Evolutionary conservation across 306 rosid genomes (phyloP), one percentile per base, ranked within the genome.

Genomic region (Adenanthera pavonina): DNA sequence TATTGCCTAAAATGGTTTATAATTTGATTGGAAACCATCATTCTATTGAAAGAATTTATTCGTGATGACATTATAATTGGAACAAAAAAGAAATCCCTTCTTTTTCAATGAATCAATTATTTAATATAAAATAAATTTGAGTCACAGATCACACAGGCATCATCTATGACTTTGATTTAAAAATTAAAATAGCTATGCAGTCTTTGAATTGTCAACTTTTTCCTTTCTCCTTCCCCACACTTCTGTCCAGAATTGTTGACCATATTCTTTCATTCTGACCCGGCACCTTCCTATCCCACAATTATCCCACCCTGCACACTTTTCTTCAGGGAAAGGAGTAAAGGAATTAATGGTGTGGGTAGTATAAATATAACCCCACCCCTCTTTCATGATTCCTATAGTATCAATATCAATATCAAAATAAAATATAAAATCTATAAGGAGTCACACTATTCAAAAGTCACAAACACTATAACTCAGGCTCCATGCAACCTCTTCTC

Each of bases 1-100:
- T 68, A 64, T 72, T 76, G 64, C 87, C 97, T 92, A 79, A 38
- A 80, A 73, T 51, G 52, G 36, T 78, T 68, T 13, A 41, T 3
- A 69, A 53, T 30, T 53, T 41, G 57, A 78, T 43, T 34, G 56
- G 25, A 67, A 78, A 78, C 17, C n/a, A 35, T 75, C 38, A 77
- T 20, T 47, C 15, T 7, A 51, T 38, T 49, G 52, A n/a, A n/a
- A 67, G 16, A 7, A 17, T 17, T 40, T 13, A 4, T 15, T 30
- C 6, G 38, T 48, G 25, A 49, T 8, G 34, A 19, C 3, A 54
- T 54, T 54, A 38, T 4, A 2, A n/a, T n/a, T 17, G 17, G 20
- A 7, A 52, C 77, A 52, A 3, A 52, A 36, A 16, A 20, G 2
- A 11, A 20, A 20, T 69, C 9, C 12, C 30, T 36, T n/a, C 30